Base-by-base conservation (phyloP, 768 basidiomycete species). In the Daedaleopsis nitida region DNA sequence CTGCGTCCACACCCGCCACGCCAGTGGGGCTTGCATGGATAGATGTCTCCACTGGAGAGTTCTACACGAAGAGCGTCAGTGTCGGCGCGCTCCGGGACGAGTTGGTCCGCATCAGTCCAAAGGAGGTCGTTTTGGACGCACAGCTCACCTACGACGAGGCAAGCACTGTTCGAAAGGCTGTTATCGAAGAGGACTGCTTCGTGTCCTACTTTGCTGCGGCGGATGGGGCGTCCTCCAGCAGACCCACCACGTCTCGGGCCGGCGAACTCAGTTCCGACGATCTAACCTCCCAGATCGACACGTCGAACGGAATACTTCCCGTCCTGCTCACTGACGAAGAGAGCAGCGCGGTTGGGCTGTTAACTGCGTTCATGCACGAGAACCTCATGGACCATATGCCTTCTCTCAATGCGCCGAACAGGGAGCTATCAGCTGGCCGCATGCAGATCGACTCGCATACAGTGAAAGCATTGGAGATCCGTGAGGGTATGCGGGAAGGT, bases 41-140 rank as follows among this genome's bases (percentile, higher is more conserved):
- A 24, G 96, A 98, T 70, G 85, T 97, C 17, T 95, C 96, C 14
- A 97, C 95, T 0, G 93, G 94, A 61, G 95, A 96, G 69, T 93
- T 96, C 73, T 94, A 91, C 73, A 88, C 91, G 12, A 91, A 91
- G 65, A 71, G 74, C 7, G 80, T 84, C 12, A 73, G 78, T 2
- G 51, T 80, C 16, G 83, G 84, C 23, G 76, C 71, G 43, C 74
- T 98, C 34, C 84, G 85, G 56, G 94, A 97, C 68, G 91, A 96
- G 63, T 77, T 98, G 24, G 86, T 86, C 9, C 85, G 94, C 21
- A 89, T 97, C 47, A 76, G 76, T 35, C 96, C 96, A 6, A 84
- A 83, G 53, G 95, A 98, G 74, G 83, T 97, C 48, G 87, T 97
- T 49, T 81, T 96, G 4, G 69, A 84, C 27, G 67, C 76, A 17